Evolutionary conservation across 83 land plant species (phyloP).

Genomic region (Diphasiastrum complanatum): DNA sequence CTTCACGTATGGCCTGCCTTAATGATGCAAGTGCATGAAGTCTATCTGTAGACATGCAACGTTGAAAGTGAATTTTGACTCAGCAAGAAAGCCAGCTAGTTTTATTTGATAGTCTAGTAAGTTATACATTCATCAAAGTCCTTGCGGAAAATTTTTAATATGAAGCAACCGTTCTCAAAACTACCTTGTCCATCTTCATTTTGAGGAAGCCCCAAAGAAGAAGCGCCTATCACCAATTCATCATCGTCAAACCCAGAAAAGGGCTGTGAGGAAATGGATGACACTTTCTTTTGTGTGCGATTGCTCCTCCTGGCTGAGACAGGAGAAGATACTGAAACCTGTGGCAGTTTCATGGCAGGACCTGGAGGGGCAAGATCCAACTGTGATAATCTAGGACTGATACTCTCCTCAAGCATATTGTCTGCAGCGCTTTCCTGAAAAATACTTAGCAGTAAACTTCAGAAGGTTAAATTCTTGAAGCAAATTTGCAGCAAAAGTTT

Average conservation of each 20-base stretch:
- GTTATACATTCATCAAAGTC: too few relatives aligned
- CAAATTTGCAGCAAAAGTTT: neutral
- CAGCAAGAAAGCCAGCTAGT: conserved; percentile 1
- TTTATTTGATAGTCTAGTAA: too few relatives aligned
- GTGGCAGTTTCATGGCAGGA: conserved; percentile 72
- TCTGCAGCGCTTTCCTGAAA: conserved; percentile 48
- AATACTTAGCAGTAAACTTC: neutral
- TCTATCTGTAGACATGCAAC: conserved; percentile 35
- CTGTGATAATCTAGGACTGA: conserved; percentile 33
- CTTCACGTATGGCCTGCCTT: conserved; percentile 73
- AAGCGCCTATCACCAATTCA: too few relatives aligned
- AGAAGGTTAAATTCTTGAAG: neutral
- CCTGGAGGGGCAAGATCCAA: conserved; percentile 56
- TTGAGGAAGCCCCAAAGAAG: too few relatives aligned
- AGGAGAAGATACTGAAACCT: conserved; percentile 16
- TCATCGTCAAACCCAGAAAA: conserved; percentile 1
- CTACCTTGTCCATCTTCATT: too few relatives aligned
- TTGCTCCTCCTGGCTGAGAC: neutral
- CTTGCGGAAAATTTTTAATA: too few relatives aligned
- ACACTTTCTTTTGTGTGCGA: conserved; percentile 15
- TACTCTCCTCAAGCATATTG: conserved; percentile 33
- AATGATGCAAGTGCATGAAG: conserved; percentile 43
- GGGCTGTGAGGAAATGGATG: conserved; percentile 21
- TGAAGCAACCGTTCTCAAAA: too few relatives aligned
- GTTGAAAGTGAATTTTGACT: neutral